Evolutionary conservation across 108 stramenopile species (phyloP).

Genomic region (Nannochloropsis salina): DNA sequence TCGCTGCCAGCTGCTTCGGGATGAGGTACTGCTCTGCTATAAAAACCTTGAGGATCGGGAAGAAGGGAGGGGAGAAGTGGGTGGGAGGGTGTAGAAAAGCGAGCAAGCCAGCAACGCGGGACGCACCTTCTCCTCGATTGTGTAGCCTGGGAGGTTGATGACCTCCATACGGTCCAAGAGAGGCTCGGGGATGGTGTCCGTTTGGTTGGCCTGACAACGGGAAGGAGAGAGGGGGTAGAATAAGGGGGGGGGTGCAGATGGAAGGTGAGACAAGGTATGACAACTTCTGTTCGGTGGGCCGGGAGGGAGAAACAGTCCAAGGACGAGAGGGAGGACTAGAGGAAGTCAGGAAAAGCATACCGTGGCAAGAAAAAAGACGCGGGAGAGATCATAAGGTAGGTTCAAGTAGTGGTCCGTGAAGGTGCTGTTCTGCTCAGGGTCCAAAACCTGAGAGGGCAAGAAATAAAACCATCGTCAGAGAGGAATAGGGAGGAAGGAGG

Average conservation of each 20-base stretch:
- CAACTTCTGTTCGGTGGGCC: background rate
- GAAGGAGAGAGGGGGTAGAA: background rate
- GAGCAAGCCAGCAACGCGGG: conserved; percentile 24
- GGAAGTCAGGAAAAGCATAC: background rate
- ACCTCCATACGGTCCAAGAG: conserved; percentile 51
- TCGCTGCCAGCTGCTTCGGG: conserved; percentile 37
- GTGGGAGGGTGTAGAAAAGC: background rate
- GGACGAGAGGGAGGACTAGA: background rate
- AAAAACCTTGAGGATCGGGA: background rate
- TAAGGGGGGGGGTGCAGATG: too few relatives aligned
- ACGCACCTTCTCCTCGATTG: conserved; percentile 38
- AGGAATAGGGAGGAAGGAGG: background rate
- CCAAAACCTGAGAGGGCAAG: conserved; percentile 26
- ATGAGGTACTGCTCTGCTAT: conserved; percentile 38
- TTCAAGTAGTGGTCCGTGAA: conserved; percentile 50
- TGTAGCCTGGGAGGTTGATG: conserved; percentile 38
- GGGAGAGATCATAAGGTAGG: conserved; percentile 46
- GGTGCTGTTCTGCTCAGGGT: conserved; percentile 49
- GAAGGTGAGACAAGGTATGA: too few relatives aligned
- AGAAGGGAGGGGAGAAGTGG: too few relatives aligned
- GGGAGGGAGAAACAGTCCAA: background rate
- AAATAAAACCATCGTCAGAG: background rate
- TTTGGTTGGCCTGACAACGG: conserved; percentile 28
- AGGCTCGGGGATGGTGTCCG: conserved; percentile 49
- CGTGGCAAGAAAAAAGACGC: conserved; percentile 44